Evolutionary conservation across 306 rosid genomes (phyloP).

Genomic region (Medicago arabica): DNA sequence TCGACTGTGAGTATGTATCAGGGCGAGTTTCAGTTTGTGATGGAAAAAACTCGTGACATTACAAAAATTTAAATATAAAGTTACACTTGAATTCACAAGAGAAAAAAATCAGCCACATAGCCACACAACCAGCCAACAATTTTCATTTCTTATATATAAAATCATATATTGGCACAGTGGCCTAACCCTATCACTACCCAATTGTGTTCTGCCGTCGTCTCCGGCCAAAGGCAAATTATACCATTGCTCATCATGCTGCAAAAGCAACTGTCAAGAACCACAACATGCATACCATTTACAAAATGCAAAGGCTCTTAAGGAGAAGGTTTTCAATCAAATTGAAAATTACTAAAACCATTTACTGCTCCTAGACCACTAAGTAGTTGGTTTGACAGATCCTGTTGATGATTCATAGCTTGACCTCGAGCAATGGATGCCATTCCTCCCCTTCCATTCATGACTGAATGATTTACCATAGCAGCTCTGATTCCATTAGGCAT

Average conservation of each 20-base stretch:
- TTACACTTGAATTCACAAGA: slow-evolving; percentile 62
- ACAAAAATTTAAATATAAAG: slow-evolving; percentile 37
- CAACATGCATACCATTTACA: slow-evolving; percentile 41
- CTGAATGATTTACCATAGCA: slow-evolving; percentile 74
- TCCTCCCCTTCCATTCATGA: slow-evolving; percentile 89
- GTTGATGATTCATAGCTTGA: slow-evolving; percentile 83
- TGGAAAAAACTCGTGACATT: slow-evolving; percentile 27
- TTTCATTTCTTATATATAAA: slow-evolving; percentile 70
- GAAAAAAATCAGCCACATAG: slow-evolving; percentile 64
- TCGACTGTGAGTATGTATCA: slow-evolving; percentile 18
- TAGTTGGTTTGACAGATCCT: slow-evolving; percentile 85
- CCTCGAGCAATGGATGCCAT: slow-evolving; percentile 79
- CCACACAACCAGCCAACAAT: slow-evolving; percentile 78
- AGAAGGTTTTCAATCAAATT: slow-evolving; percentile 87
- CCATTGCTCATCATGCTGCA: slow-evolving; percentile 63
- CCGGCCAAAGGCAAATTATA: slow-evolving; percentile 56
- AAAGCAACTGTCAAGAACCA: slow-evolving; percentile 55
- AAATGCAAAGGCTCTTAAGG: slow-evolving; percentile 60
- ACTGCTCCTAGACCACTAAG: slow-evolving; percentile 87
- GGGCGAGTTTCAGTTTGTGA: slow-evolving; percentile 30
- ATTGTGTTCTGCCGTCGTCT: slow-evolving; percentile 41
- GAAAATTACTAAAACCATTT: slow-evolving; percentile 80
- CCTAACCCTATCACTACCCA: slow-evolving; percentile 59
- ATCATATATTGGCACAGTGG: slow-evolving; percentile 72
- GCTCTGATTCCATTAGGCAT: slow-evolving; percentile 85